Evolutionary conservation across 2,329 filamentous ascomycete genomes (phyloP).

Genomic region (Magnaporthales sp.): DNA sequence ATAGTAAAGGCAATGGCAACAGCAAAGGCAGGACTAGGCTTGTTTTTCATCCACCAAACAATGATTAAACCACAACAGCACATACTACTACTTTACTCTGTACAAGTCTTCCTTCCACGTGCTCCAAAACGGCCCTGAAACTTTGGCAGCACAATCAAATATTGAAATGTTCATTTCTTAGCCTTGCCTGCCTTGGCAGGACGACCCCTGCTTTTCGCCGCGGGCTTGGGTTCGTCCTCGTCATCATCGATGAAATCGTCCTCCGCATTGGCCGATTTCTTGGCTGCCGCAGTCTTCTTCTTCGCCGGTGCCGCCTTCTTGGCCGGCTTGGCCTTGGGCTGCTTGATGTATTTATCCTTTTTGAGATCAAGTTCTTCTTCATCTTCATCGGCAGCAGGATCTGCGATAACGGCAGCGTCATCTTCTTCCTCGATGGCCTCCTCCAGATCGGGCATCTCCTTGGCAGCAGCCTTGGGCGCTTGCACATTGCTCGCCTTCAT

Average conservation of each 20-base stretch:
- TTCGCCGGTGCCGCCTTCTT: constrained; percentile 30
- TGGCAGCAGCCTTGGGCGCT: constrained; percentile 60
- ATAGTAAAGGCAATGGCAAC: neutral
- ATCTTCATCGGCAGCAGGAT: constrained; percentile 53
- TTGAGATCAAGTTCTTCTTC: constrained; percentile 76
- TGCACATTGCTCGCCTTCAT: constrained; percentile 81
- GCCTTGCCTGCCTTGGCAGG: constrained; percentile 27
- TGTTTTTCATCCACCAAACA: neutral
- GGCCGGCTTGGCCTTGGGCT: constrained; percentile 67
- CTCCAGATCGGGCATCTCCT: constrained; percentile 85
- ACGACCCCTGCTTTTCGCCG: constrained; percentile 34
- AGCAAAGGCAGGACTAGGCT: neutral
- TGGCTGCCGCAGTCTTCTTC: constrained; percentile 16
- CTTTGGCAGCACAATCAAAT: neutral
- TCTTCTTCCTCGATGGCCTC: constrained; percentile 94
- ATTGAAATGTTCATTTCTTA: constrained; percentile 25
- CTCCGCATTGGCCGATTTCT: constrained; percentile 27
- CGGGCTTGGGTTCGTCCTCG: constrained; percentile 36
- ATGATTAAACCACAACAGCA: neutral
- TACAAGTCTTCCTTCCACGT: neutral
- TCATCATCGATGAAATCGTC: constrained; percentile 31
- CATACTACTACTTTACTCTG: no score
- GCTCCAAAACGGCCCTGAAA: neutral
- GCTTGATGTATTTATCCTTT: constrained; percentile 94
- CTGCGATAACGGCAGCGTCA: constrained; percentile 59